These are phyloP conservation scores for Trametes villosa DNA, from an alignment of 768 basidiomycete species.

Conservation along the genomic window DNA sequence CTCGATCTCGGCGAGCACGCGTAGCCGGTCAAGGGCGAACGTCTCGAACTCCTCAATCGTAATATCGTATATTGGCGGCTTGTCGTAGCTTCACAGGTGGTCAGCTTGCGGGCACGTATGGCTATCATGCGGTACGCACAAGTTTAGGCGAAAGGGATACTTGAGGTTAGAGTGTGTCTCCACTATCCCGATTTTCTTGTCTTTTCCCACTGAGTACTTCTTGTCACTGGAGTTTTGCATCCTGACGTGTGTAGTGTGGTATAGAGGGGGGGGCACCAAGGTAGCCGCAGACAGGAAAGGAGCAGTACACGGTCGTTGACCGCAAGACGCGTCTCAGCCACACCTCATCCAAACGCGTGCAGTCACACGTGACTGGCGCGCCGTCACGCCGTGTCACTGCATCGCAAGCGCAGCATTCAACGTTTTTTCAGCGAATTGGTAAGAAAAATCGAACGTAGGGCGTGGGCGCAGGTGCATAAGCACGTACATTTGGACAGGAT, in stretches of 20 bases:
- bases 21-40: conserved; percentile 84
- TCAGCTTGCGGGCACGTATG: conserved; percentile 15
- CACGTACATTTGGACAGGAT: conserved; percentile 22
- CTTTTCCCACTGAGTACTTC: not conserved
- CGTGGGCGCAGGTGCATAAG: conserved; percentile 5
- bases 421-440: no score
- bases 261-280: no score
- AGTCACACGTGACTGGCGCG: conserved; percentile 20
- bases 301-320: not conserved
- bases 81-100: conserved; percentile 70
- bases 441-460: not conserved
- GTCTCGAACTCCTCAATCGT: conserved; percentile 96
- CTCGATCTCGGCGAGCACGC: conserved; percentile 89
- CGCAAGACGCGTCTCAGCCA: conserved; percentile 20
- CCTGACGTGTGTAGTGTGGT: no score
- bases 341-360: conserved; percentile 14
- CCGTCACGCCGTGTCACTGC: conserved; percentile 1
- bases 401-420: not conserved
- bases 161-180: conserved; percentile 36
- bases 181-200: conserved; percentile 24
- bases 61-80: conserved; percentile 83
- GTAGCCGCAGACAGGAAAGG: not conserved
- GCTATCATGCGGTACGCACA: conserved; percentile 50
- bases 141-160: conserved; percentile 78
- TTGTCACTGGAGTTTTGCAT: conserved; percentile 5